Conservation (phyloP, 129 eudicot genomes). For the Sambucus nigra region DNA sequence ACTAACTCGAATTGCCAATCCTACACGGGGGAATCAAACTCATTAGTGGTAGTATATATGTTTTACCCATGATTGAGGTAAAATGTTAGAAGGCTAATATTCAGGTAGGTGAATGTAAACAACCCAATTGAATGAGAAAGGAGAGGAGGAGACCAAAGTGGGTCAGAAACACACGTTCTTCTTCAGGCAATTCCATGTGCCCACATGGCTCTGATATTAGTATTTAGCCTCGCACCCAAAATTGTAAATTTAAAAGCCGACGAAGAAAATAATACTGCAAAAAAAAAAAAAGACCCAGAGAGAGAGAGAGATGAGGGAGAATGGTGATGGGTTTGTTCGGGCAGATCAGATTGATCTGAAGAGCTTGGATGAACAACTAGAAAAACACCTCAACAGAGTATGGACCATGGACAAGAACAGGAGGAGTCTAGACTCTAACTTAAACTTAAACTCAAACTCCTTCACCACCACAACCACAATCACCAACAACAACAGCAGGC, state of each 20-base stretch:
- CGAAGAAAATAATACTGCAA: neutral
- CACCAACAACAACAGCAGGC: conserved; percentile 13
- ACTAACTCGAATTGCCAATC: too few relatives aligned
- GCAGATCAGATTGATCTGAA: conserved; percentile 92
- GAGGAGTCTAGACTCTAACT: conserved; percentile 21
- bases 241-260: neutral
- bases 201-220: conserved; percentile 47
- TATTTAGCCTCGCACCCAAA: neutral
- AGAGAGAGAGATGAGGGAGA: conserved; percentile 28
- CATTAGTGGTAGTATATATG: too few relatives aligned
- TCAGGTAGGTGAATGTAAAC: too few relatives aligned
- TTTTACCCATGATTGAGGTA: too few relatives aligned
- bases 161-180: conserved; percentile 59
- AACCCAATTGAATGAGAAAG: conserved; percentile 6
- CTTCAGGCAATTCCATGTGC: conserved; percentile 78
- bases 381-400: conserved; percentile 49
- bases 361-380: conserved; percentile 75
- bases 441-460: conserved; percentile 6
- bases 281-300: conserved; percentile 7
- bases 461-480: conserved; percentile 11
- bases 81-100: too few relatives aligned
- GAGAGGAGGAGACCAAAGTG: conserved; percentile 27
- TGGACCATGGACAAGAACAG: conserved; percentile 65
- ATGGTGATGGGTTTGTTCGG: conserved; percentile 55
- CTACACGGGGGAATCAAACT: too few relatives aligned